Percentiles rank a stretch among this genome's conserved stretches.
Conservation (phyloP, 805 yeast species). For the Candida chauliodis region DNA sequence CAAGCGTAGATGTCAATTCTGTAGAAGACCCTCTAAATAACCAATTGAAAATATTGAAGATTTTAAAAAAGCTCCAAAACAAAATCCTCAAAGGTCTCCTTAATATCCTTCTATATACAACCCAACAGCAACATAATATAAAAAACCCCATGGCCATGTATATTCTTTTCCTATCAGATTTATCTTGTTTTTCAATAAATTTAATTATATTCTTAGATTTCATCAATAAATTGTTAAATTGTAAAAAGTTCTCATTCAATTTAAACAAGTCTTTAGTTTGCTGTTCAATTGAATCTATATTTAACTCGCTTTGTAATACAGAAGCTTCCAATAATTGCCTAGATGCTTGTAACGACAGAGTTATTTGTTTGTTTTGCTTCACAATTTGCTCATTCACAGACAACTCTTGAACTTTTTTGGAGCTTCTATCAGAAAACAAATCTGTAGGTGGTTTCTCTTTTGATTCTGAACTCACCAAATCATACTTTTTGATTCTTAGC, state of each 20-base stretch:
- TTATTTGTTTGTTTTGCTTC: conserved; percentile 44
- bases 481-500: conserved; percentile 27
- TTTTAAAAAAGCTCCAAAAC: conserved; percentile 45
- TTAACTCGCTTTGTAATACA: conserved; percentile 48
- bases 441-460: conserved; percentile 8
- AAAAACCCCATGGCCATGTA: conserved; percentile 47
- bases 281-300: conserved; percentile 44
- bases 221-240: conserved; percentile 38
- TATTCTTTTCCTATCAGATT: conserved; percentile 45
- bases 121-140: conserved; percentile 44
- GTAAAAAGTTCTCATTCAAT: conserved; percentile 39
- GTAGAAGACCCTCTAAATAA: conserved; percentile 9
- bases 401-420: conserved; percentile 27
- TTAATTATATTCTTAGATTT: conserved; percentile 45
- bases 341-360: conserved; percentile 45
- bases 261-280: conserved; percentile 41
- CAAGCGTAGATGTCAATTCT: not conserved
- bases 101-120: conserved; percentile 47
- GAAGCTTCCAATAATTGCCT: conserved; percentile 48
- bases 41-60: conserved; percentile 26
- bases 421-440: conserved; percentile 21
- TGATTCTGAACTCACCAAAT: not conserved
- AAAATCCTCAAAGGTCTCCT: conserved; percentile 41
- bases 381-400: conserved; percentile 31
- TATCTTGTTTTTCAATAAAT: conserved; percentile 51